A percentile compares a stretch with the other conserved stretches of the same genome.
These are phyloP conservation scores for Corynespora cassiicola DNA, from an alignment of 2,329 filamentous ascomycete genomes.

Conservation along the genomic window DNA sequence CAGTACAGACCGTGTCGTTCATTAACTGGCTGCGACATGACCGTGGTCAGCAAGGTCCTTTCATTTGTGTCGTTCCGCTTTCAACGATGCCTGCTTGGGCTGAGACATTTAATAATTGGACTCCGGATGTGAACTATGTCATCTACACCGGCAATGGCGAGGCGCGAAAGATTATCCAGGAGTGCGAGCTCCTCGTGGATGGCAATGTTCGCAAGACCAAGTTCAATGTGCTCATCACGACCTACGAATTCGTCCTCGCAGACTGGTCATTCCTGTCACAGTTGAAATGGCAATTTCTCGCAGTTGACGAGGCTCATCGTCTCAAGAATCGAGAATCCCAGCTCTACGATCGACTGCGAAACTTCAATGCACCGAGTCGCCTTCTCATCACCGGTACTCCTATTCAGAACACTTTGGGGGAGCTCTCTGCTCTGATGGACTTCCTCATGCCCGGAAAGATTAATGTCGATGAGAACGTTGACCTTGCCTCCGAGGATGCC, in stretches of 20 bases:
- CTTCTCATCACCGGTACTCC: slow-evolving; percentile 96
- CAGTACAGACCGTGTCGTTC: slow-evolving; percentile 95
- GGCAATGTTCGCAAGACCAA: slow-evolving; percentile 88
- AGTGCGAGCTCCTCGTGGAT: slow-evolving; percentile 87
- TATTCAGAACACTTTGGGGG: slow-evolving; percentile 94
- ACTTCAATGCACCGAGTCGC: slow-evolving; percentile 86
- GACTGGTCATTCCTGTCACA: slow-evolving; percentile 84
- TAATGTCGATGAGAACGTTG: slow-evolving; percentile 88
- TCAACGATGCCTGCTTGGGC: slow-evolving; percentile 98
- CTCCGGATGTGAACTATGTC: slow-evolving; percentile 94
- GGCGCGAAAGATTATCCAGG: slow-evolving; percentile 84
- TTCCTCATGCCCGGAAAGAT: slow-evolving; percentile 97
- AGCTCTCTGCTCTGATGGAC: slow-evolving; percentile 90
- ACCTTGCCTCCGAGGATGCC: slow-evolving; percentile 79
- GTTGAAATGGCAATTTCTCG: slow-evolving; percentile 97
- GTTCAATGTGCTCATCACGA: slow-evolving; percentile 97
- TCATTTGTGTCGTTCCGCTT: slow-evolving; percentile 94
- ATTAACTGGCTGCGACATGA: slow-evolving; percentile 96
- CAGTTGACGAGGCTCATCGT: slow-evolving; percentile 95
- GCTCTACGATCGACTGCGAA: slow-evolving; percentile 82
- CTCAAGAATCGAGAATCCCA: slow-evolving; percentile 97
- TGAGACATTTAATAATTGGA: slow-evolving; percentile 96
- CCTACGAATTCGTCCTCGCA: slow-evolving; percentile 92
- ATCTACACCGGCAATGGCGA: slow-evolving; percentile 92
- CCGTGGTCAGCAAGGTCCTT: slow-evolving; percentile 88